These are phyloP conservation scores for Diaporthe helianthi DNA, from an alignment of 2,329 filamentous ascomycete genomes.

Conservation along the genomic window DNA sequence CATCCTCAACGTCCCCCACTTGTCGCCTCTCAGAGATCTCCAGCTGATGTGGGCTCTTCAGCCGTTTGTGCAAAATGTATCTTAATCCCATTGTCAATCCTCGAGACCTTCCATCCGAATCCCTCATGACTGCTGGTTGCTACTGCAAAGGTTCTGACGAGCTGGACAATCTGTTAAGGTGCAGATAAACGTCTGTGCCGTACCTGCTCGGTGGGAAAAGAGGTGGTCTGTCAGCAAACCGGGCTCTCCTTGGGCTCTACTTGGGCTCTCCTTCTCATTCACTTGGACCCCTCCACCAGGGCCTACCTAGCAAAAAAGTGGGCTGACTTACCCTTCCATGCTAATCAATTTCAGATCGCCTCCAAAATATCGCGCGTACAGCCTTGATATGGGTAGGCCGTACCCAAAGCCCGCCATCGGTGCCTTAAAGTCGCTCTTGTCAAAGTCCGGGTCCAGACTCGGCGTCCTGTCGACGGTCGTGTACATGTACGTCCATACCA, in stretches of 20 bases:
- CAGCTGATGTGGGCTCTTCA: slow-evolving; percentile 58
- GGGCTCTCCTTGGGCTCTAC: neutral
- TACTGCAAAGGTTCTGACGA: slow-evolving; percentile 98
- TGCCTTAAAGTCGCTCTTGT: slow-evolving; percentile 99
- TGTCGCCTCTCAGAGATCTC: slow-evolving; percentile 89
- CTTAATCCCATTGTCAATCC: slow-evolving; percentile 67
- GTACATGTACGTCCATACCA: slow-evolving; percentile 99
- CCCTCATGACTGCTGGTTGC: slow-evolving; percentile 88
- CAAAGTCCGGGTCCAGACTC: slow-evolving; percentile 94
- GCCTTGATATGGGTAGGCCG: slow-evolving; percentile 87
- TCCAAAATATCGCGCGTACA: slow-evolving; percentile 97
- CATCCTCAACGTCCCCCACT: slow-evolving; percentile 84
- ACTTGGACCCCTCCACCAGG: neutral
- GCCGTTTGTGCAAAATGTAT: slow-evolving; percentile 65
- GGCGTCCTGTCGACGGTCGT: slow-evolving; percentile 97
- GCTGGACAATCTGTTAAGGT: slow-evolving; percentile 93
- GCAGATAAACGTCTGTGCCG: slow-evolving; percentile 97
- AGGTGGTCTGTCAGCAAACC: slow-evolving; percentile 38
- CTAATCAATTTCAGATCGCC: slow-evolving; percentile 97
- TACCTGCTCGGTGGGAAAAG: slow-evolving; percentile 64
- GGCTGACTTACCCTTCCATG: slow-evolving; percentile 87
- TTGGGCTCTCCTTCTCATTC: neutral
- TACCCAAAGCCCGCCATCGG: slow-evolving; percentile 99
- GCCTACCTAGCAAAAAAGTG: slow-evolving; percentile 5
- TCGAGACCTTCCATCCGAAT: slow-evolving; percentile 62